Percentiles rank a stretch among this genome's conserved stretches.
Conservation (phyloP, 78 protist species). For the Tieghemostelium lacteum region DNA sequence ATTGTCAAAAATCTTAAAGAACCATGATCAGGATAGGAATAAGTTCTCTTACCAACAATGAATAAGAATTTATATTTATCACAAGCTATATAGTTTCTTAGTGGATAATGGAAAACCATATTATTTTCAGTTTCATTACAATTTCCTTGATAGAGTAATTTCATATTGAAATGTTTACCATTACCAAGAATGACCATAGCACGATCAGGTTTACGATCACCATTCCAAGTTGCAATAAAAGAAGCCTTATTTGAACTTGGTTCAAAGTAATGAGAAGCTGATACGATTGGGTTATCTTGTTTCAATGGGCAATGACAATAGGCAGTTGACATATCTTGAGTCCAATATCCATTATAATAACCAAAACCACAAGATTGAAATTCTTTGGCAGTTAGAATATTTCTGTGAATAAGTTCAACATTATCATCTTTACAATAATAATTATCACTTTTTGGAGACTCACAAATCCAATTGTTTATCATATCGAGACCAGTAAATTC, state of each 20-base stretch:
- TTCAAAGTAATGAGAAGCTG: constrained; percentile 18
- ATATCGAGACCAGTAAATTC: background rate
- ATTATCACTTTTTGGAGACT: background rate
- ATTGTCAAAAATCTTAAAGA: constrained; percentile 12
- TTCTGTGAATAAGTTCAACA: constrained; percentile 32
- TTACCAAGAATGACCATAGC: background rate
- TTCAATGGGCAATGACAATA: constrained; percentile 6
- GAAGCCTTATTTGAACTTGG: background rate
- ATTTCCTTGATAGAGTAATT: background rate
- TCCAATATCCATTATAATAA: constrained; percentile 29
- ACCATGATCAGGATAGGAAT: constrained; percentile 50
- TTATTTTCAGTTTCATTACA: background rate
- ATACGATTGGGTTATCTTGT: constrained; percentile 12
- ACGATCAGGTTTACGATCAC: background rate
- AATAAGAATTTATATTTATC: constrained; percentile 28
- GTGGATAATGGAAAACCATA: background rate
- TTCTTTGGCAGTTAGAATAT: background rate
- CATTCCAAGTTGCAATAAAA: background rate
- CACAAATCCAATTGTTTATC: constrained; percentile 7
- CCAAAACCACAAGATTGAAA: constrained; percentile 9
- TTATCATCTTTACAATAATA: constrained; percentile 17
- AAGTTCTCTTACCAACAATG: background rate
- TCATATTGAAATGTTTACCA: background rate
- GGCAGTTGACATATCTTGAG: constrained; percentile 23
- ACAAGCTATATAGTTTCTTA: background rate